Evolutionary conservation across 2,329 filamentous ascomycete genomes (phyloP), one percentile per base, ranked within the genome.

Genomic region (Penicillium sp.): DNA sequence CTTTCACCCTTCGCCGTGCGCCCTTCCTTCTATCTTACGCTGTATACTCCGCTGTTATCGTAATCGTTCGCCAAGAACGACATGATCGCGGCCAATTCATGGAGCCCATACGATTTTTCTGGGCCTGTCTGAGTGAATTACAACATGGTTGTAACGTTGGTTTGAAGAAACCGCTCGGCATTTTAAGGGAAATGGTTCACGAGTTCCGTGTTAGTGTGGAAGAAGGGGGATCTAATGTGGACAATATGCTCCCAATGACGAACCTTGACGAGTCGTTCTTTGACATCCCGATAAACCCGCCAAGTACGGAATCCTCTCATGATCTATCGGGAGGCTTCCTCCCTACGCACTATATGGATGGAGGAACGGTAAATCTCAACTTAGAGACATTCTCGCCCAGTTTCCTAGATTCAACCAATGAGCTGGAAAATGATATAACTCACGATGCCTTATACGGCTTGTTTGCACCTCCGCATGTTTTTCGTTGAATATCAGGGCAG

Each of bases 61-160:
- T 63, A 7, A 57, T 56, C 5, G 34, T 60, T 10, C 59, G 50
- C 5, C 59, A 61, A 10, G 37, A 44, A 2, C 28, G 51, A 36
- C 59, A 61, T 19, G 54, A 59, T 18, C 24, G 53, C 11, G 48
- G 37, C 2, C 52, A 59, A 14, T 59, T 46, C 19, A 55, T 50
- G 1, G 68, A 74, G n/a, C 60, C 11, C 13, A 74, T 75, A 13
- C 67, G 62, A 6, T 75, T 75, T 56, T 74, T 75, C 59, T 75
- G 71, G 71, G 69, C 63, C 13, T 71, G 67, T 26, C 66, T 75
- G 31, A 68, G 65, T 26, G 72, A 74, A 24, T 53, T 74, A 8
- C 69, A 74, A 45, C 54, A 65, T 1, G 72, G 72, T 5, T 73
- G 72, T 52, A 71, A 74, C 46, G 68, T 71, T 51, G 72, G 72